Evolutionary conservation across 768 basidiomycete species (phyloP), one percentile per base, ranked within the genome.

Genomic region (Lactarius sp.): DNA sequence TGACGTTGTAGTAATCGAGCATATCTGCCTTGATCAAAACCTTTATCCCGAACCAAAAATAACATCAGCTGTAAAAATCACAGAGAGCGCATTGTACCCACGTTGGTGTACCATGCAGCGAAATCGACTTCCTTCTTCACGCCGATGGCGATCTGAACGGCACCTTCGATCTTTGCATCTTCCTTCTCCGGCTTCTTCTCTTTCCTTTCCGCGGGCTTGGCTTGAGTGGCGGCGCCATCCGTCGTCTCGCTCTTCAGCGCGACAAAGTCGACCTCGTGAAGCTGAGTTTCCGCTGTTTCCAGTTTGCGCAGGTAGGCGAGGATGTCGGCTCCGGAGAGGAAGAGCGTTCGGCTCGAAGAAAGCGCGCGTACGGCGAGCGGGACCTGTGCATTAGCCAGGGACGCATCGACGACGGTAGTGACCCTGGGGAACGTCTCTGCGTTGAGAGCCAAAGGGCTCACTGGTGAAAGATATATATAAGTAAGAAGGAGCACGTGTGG

Each of bases 1-100:
- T 94, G 74, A 99, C 94, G 75, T 86, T 95, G 79, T 99, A 98
- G 77, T 98, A 99, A 71, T 99, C 97, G 58, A 99, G 76, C 97
- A 99, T 99, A 68, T 99, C 95, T 5, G 94, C 90, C 79, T 98
- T 98, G 76, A 98, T 79, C 66, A 99, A 79, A n/a, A 97, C 94
- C 94, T 96, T 61, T 20, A 9, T 22, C 47, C 41, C 22, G 12
- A 27, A 27, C 72, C 70, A 73, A 52, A 50, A 36, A 52, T n/a
- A 33, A 13, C 64, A 47, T 62, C 56, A 70, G 27, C 62, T 42
- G 52, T 37, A 60, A 49, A 34, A n/a, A 37, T 10, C 33, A 31
- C 4, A 2, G 4, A 42, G n/a, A 36, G 36, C 62, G 36, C n/a
- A 41, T 20, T 54, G 42, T n/a, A 77, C 82, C 65, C 66, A 94